These are phyloP conservation scores for Yamadazyma philogaea DNA, from an alignment of 805 yeast genomes.

Conservation along the genomic window DNA sequence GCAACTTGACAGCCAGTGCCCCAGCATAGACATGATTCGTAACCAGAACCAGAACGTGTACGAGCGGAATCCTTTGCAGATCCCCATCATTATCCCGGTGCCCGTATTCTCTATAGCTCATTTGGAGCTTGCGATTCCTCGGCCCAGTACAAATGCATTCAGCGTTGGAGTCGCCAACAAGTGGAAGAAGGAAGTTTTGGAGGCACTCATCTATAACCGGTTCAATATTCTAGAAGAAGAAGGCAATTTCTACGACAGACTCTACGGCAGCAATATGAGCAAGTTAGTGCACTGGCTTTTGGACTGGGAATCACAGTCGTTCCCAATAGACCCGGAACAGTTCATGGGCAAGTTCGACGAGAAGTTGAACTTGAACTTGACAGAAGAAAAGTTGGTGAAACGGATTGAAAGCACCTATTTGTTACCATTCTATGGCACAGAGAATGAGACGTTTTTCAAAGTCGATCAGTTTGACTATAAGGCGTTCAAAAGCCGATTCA, in stretches of 20 bases:
- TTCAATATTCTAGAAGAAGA: conserved; percentile 16
- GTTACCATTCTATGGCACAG: conserved; percentile 3
- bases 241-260: conserved; percentile 20
- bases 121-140: conserved; percentile 17
- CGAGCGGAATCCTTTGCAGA: conserved; percentile 13
- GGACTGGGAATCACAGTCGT: conserved; percentile 19
- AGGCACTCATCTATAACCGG: conserved; percentile 29
- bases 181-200: conserved; percentile 33
- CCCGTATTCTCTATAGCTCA: conserved; percentile 23
- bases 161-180: conserved; percentile 21
- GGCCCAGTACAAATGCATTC: conserved; percentile 12
- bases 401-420: conserved; percentile 19
- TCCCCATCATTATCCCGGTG: conserved; percentile 36
- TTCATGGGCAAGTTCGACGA: conserved; percentile 21
- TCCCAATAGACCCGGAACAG: conserved; percentile 13
- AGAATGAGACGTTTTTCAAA: conserved; percentile 10
- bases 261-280: conserved; percentile 28
- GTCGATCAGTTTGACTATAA: conserved; percentile 23
- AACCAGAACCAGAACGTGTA: conserved; percentile 9
- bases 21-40: conserved; percentile 35
- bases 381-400: conserved; percentile 25
- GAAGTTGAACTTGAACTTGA: conserved; percentile 16
- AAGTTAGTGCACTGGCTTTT: conserved; percentile 26
- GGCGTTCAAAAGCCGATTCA: conserved; percentile 25
- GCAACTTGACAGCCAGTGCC: conserved; percentile 28